These are phyloP conservation scores for Phoenix roebelenii DNA, from an alignment of 176 grass and related monocot genomes.

Conservation along the genomic window DNA sequence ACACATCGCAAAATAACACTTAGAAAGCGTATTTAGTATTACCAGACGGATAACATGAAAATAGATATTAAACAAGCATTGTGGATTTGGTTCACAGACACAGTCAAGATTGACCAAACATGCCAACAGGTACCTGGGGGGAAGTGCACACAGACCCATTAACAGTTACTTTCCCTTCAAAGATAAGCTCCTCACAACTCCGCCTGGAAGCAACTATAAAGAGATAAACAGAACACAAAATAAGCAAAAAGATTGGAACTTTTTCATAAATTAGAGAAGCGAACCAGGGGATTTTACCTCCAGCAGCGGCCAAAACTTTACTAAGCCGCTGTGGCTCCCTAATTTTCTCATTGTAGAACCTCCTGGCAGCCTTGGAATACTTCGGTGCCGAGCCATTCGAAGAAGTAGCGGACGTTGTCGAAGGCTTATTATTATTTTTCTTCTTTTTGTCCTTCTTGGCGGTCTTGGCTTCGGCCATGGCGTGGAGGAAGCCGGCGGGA, in stretches of 20 bases:
- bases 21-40: too few species aligned
- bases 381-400: slow-evolving; percentile 26
- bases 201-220: slow-evolving; percentile 83
- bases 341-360: slow-evolving; percentile 87
- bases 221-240: slow-evolving; percentile 7
- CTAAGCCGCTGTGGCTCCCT: slow-evolving; percentile 54
- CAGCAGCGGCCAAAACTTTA: slow-evolving; percentile 72
- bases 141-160: slow-evolving; percentile 77
- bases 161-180: slow-evolving; percentile 96
- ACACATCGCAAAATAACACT: too few species aligned
- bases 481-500: slow-evolving; percentile 46
- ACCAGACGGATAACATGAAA: too few species aligned
- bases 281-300: slow-evolving; percentile 29
- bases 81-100: too few species aligned
- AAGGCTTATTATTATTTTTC: slow-evolving; percentile 35
- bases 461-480: slow-evolving; percentile 42
- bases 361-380: slow-evolving; percentile 87
- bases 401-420: slow-evolving; percentile 3
- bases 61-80: too few species aligned
- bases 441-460: slow-evolving; percentile 26
- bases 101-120: too few species aligned
- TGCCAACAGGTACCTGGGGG: slow-evolving; percentile 58
- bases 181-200: slow-evolving; percentile 79
- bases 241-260: neutral
- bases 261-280: too few species aligned